Base-by-base conservation (phyloP, 2,329 filamentous ascomycete genomes). In the Ilyonectria sp. region DNA sequence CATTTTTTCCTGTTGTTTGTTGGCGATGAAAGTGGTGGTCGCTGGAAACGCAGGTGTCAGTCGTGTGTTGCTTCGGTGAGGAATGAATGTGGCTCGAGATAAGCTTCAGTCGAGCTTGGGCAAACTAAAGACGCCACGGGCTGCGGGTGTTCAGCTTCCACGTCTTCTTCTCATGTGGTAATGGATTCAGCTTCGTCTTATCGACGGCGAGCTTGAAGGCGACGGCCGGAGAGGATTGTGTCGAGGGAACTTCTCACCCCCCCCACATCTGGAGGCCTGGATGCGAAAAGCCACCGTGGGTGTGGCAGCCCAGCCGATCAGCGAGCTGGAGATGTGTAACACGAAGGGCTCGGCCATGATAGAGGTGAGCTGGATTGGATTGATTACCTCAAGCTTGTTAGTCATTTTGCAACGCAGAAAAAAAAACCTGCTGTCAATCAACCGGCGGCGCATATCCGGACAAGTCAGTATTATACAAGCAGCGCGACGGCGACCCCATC, bases 341-440 rank as follows among this genome's bases (percentile, higher is more conserved):
- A 17, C 6, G n/a, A 43, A 43, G n/a, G n/a, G 40, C 40, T 43
- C 10, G 40, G 40, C 40, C 15, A 23, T 35, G 26, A 52, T 31
- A 52, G 29, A 33, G 26, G 19, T 4, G 7, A 11, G n/a, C 26
- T 19, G 8, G 17, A 52, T 52, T 19, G 8, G 17, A 52, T 52
- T 52, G 17, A 52, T 52, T 52, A 52, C 26, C 26, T 52, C 49
- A 52, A 17, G 49, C 29, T 2, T 53, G n/a, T 37, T 53, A 53
- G 50, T 52, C 49, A 52, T 33, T 29, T 31, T 6, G 26, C 26
- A 26, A 26, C 26, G 29, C 19, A 21, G 31, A 9, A 11, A 33
- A 11, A 11, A 23, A n/a, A 17, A 43, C n/a, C 4, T 43, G 40
- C 17, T 5, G 40, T n/a, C n/a, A 11, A 9, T 43, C 15, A 15